A percentile compares a stretch with the other conserved stretches of the same genome.
phyloP scores from a whole-genome alignment of 2,329 filamentous ascomycete species.

The Penicillium sp. region DNA sequence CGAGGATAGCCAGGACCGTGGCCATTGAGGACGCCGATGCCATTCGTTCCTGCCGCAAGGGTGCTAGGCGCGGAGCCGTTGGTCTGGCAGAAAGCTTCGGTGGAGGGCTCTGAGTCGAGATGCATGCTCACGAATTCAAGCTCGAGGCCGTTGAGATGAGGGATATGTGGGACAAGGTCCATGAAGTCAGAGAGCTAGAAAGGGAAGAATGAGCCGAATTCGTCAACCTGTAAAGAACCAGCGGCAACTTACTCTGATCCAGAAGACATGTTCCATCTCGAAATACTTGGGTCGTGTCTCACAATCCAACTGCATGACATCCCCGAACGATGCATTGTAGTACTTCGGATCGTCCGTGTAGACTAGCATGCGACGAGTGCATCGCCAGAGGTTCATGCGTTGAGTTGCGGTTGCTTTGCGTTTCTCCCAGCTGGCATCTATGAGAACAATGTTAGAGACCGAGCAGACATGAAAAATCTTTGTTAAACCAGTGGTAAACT shows the following conservation, averaged over 20 bases:
- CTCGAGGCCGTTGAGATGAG: constrained; percentile 50
- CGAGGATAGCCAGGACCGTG: constrained; percentile 41
- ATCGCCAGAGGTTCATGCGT: constrained; percentile 52
- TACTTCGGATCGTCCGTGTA: constrained; percentile 45
- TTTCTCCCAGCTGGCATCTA: constrained; percentile 52
- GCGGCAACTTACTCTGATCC: constrained; percentile 50
- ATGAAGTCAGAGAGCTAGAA: constrained; percentile 54
- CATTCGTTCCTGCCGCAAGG: constrained; percentile 32
- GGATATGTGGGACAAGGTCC: constrained; percentile 53
- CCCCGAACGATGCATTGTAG: constrained; percentile 42
- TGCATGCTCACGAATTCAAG: constrained; percentile 48
- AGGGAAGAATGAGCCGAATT: constrained; percentile 15
- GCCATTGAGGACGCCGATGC: constrained; percentile 37
- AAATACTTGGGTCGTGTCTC: constrained; percentile 54
- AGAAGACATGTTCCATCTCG: constrained; percentile 55
- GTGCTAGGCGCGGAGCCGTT: constrained; percentile 38
- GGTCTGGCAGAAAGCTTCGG: constrained; percentile 26
- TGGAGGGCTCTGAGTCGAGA: constrained; percentile 42
- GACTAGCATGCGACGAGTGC: constrained; percentile 51
- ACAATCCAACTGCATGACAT: constrained; percentile 47
- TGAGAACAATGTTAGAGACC: constrained; percentile 17
- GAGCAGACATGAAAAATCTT: not conserved
- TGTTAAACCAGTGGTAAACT: constrained; percentile 6
- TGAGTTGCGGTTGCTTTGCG: constrained; percentile 48
- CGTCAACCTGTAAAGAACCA: not conserved